Percentiles rank a stretch among this genome's conserved stretches.
Evolutionary conservation across 108 stramenopile species (phyloP).

Genomic region (Cyclotella distinguenda): DNA sequence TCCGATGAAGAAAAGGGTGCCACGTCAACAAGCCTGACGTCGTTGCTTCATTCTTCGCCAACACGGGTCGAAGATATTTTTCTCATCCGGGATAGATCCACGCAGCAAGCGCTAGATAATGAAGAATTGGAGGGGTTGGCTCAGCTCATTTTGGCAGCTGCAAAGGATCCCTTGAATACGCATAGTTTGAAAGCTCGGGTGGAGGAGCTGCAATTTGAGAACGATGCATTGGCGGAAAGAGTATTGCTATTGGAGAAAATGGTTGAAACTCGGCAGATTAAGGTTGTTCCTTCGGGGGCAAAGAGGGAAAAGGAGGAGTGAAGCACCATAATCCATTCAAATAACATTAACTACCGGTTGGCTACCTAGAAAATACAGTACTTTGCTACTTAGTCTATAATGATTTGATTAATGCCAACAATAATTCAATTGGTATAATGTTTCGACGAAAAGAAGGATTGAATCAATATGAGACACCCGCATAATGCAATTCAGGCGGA

Average conservation of each 20-base stretch:
- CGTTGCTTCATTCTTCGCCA: constrained; percentile 12
- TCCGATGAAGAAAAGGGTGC: too few species aligned
- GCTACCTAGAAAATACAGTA: too few species aligned
- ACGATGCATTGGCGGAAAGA: constrained; percentile 44
- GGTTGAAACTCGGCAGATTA: constrained; percentile 54
- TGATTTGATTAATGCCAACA: too few species aligned
- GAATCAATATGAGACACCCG: too few species aligned
- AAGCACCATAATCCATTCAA: too few species aligned
- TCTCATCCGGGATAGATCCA: constrained; percentile 49
- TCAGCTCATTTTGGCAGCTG: constrained; percentile 50
- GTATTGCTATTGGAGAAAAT: constrained; percentile 49
- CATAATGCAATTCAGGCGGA: too few species aligned
- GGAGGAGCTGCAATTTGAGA: constrained; percentile 54
- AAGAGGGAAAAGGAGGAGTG: too few species aligned
- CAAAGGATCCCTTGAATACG: constrained; percentile 50
- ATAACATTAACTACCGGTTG: too few species aligned
- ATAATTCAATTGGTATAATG: too few species aligned
- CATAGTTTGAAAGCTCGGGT: constrained; percentile 50
- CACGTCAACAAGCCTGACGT: too few species aligned
- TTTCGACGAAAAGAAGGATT: too few species aligned
- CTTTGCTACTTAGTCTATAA: too few species aligned
- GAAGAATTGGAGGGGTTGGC: constrained; percentile 60
- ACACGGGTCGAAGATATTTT: constrained; percentile 55
- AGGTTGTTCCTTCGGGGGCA: constrained; percentile 16
- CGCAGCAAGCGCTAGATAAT: constrained; percentile 55